Evolutionary conservation across 2,329 filamentous ascomycete species (phyloP).

Genomic region (Claviceps maximensis): DNA sequence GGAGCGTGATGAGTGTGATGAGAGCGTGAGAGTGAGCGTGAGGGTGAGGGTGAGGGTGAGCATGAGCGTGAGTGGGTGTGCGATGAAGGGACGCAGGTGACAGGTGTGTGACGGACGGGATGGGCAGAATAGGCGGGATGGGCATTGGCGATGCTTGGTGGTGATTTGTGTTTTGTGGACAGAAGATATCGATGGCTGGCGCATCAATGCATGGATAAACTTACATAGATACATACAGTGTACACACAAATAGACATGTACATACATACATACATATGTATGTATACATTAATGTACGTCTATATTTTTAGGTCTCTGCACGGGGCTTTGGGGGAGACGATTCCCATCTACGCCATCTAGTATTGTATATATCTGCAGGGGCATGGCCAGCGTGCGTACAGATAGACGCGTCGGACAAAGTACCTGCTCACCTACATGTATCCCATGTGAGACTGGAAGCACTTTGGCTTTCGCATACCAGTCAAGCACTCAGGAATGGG

Average conservation of each 20-base stretch:
- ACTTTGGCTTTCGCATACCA: too few relatives aligned
- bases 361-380: background rate
- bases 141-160: background rate
- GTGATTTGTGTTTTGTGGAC: background rate
- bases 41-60: background rate
- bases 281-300: background rate
- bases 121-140: background rate
- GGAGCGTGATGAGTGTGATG: too few relatives aligned
- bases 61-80: background rate
- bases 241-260: background rate
- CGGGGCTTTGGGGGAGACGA: background rate
- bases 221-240: background rate
- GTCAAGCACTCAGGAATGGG: background rate
- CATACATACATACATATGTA: background rate
- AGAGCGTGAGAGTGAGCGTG: background rate
- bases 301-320: too few relatives aligned
- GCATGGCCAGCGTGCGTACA: background rate
- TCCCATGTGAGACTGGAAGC: background rate
- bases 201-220: background rate
- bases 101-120: background rate
- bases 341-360: background rate
- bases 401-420: background rate
- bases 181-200: background rate
- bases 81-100: background rate
- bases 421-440: too few relatives aligned